A percentile compares a stretch with the other conserved stretches of the same genome.
Evolutionary conservation across 495 filamentous ascomycete species (phyloP).

Genomic region (Cercophora sp.): DNA sequence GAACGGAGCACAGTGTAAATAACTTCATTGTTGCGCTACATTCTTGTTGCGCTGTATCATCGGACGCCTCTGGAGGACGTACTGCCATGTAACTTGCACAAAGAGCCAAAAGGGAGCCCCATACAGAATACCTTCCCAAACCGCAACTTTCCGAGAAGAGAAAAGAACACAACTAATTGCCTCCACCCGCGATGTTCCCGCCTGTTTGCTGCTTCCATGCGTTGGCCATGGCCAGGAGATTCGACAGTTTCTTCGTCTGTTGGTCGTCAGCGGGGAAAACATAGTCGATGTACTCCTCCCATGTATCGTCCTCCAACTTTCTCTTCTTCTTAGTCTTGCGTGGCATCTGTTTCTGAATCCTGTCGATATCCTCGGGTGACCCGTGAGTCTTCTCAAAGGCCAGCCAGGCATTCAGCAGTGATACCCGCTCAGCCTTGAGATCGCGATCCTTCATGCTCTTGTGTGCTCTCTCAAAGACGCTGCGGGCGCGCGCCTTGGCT

Average conservation of each 20-base stretch:
- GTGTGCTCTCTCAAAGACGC: conserved; percentile 81
- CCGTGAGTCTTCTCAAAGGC: conserved; percentile 86
- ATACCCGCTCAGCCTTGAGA: conserved; percentile 88
- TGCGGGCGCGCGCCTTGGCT: conserved; percentile 75
- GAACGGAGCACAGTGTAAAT: too few species aligned
- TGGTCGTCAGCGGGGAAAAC: conserved; percentile 96
- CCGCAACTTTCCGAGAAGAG: too few species aligned
- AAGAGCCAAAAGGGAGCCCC: too few species aligned
- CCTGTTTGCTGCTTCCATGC: conserved; percentile 81
- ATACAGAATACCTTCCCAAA: too few species aligned
- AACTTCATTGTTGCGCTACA: too few species aligned
- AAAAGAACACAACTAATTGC: too few species aligned
- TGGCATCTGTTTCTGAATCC: conserved; percentile 90
- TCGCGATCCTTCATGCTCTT: conserved; percentile 87
- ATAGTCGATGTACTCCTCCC: conserved; percentile 97
- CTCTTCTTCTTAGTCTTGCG: conserved; percentile 89
- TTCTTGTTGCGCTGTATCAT: too few species aligned
- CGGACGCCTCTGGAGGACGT: too few species aligned
- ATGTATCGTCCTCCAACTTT: conserved; percentile 89
- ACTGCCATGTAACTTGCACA: too few species aligned
- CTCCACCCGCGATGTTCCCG: conserved; percentile 30
- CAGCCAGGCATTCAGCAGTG: conserved; percentile 86
- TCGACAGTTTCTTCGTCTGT: conserved; percentile 77
- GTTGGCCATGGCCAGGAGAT: conserved; percentile 77
- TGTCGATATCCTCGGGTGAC: conserved; percentile 68